Conservation (phyloP, 495 filamentous ascomycete species). For the Aspergillus homomorphus region DNA sequence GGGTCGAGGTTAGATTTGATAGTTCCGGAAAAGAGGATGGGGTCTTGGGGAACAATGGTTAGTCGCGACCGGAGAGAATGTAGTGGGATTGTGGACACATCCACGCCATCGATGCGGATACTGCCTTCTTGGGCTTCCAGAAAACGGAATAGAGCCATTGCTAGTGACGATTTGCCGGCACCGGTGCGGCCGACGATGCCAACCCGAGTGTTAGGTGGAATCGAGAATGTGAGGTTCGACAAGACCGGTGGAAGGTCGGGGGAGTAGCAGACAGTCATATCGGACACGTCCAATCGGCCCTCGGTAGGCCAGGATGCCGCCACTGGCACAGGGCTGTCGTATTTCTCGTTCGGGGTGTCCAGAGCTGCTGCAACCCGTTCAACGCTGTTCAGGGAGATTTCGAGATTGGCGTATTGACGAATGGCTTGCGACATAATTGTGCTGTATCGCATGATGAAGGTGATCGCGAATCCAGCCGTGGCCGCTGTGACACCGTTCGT, state of each 20-base stretch:
- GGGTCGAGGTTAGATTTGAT: conserved; percentile 76
- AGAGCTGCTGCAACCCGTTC: conserved; percentile 65
- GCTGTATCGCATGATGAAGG: conserved; percentile 58
- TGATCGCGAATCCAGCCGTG: conserved; percentile 63
- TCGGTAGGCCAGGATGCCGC: conserved; percentile 70
- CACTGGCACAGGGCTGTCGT: conserved; percentile 41
- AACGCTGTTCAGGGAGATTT: conserved; percentile 67
- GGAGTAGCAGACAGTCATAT: conserved; percentile 57
- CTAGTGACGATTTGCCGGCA: conserved; percentile 83
- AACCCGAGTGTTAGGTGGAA: conserved; percentile 71
- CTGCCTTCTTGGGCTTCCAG: conserved; percentile 77
- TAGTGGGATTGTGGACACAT: conserved; percentile 73
- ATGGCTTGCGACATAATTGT: conserved; percentile 56
- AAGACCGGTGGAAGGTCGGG: conserved; percentile 47
- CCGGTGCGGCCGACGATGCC: conserved; percentile 86
- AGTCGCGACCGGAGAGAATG: conserved; percentile 76
- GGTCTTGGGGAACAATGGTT: conserved; percentile 63
- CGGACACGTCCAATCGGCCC: conserved; percentile 71
- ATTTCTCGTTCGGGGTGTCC: conserved; percentile 54
- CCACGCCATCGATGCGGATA: conserved; percentile 76
- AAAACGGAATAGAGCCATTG: conserved; percentile 76
- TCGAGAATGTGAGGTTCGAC: conserved; percentile 69
- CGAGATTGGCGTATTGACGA: conserved; percentile 58
- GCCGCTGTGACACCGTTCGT: conserved; percentile 52
- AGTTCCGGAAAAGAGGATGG: conserved; percentile 62